Conservation (phyloP, 2,329 filamentous ascomycete genomes). For the Ceratocystiopsis sp. region DNA sequence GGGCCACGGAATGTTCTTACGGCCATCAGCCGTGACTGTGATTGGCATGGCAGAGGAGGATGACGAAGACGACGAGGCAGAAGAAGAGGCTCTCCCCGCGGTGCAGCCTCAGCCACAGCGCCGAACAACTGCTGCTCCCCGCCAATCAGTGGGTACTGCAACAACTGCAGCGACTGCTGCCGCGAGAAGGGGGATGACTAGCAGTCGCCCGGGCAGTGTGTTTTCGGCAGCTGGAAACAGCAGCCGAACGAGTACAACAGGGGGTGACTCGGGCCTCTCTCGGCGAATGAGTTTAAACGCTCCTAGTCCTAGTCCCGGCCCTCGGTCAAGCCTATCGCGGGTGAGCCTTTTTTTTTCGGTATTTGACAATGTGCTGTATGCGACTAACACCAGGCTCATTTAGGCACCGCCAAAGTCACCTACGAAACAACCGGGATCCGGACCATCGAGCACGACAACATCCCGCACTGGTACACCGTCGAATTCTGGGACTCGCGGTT, state of each 20-base stretch:
- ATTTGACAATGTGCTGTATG: not conserved
- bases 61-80: slow-evolving; percentile 6
- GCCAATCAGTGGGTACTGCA: slow-evolving; percentile 10
- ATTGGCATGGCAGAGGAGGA: slow-evolving; percentile 20
- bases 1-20: slow-evolving; percentile 70
- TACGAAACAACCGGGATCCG: slow-evolving; percentile 50
- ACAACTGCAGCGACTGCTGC: slow-evolving; percentile 12
- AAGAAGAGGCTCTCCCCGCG: slow-evolving; percentile 24
- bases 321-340: slow-evolving; percentile 22
- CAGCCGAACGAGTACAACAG: slow-evolving; percentile 18
- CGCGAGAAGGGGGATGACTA: slow-evolving; percentile 14
- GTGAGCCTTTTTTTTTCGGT: not conserved
- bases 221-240: slow-evolving; percentile 14
- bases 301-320: slow-evolving; percentile 53
- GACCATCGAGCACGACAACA: slow-evolving; percentile 35
- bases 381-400: not conserved
- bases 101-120: not conserved
- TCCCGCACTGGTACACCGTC: slow-evolving; percentile 51
- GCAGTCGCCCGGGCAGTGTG: slow-evolving; percentile 32
- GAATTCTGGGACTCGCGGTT: slow-evolving; percentile 24
- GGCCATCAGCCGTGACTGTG: slow-evolving; percentile 49
- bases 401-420: slow-evolving; percentile 68
- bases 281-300: slow-evolving; percentile 56
- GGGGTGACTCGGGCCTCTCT: slow-evolving; percentile 31
- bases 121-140: not conserved